Base-by-base conservation (phyloP, 202 grass and related monocot genomes). In the Setaria italica region DNA sequence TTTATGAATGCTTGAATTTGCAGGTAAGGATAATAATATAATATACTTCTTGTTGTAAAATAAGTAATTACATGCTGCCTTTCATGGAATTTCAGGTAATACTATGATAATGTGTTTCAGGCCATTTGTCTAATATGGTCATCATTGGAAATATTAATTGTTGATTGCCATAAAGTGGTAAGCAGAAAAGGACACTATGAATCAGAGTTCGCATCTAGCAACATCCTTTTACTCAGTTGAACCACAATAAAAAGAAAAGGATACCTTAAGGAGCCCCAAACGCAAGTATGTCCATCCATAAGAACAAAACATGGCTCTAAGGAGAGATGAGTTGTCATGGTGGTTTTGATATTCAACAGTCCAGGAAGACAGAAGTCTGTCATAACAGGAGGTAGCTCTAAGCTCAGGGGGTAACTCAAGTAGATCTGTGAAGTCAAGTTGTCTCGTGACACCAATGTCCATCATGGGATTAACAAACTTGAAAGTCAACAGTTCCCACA, bases 251-350 rank as follows among this genome's bases (percentile, higher is more conserved):
- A 59, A 34, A 43, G 43, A 74, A 66, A n/a, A 17, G 70, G 57
- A 33, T 88, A 98, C 96, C 93, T 98, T 98, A 81, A 98, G 65
- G 77, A 99, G 77, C 70, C 88, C 96, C 77, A 99, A 80, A 56
- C 90, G 90, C 58, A 95, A 55, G 84, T 95, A 99, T 69, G 84
- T 79, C 96, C 93, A 92, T 83, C 93, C 93, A 94, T 91, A 95
- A 77, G 93, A 90, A 58, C 82, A 21, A 90, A 62, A 91, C 76
- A 99, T 88, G 55, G 90, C 88, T 82, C 91, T 88, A 87, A 99
- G 89, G 77, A 99, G 72, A 62, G 93, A 95, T 41, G 90, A 90
- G 70, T 92, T 72, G 43, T 89, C 85, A 51, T 32, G 63, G 29
- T 92, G 80, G 21, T 81, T 87, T 85, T 64, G 85, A 62, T 89